Evolutionary conservation across 2,329 filamentous ascomycete genomes (phyloP), one percentile per base, ranked within the genome.

Genomic region (Trichoderma simmonsii): DNA sequence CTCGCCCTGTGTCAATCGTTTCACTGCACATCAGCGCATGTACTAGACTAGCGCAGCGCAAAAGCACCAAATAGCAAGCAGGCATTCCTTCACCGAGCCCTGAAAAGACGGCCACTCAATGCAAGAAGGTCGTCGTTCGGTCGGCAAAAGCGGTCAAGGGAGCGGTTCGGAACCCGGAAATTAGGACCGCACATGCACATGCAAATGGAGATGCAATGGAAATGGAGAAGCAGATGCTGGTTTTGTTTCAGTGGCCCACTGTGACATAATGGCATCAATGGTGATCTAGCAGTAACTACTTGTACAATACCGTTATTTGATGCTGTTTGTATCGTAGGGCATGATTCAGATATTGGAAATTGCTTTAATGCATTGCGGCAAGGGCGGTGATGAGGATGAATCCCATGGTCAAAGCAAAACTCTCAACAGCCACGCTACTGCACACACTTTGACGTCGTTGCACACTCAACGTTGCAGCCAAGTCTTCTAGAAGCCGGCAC

Each of bases 401-500:
- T 51, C 43, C 43, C 43, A 12, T n/a, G 4, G 9, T 51, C n/a
- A 11, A 12, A 12, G 9, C n/a, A 54, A 54, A 54, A 54, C n/a
- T 24, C 11, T 21, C 2, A 0, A 51, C 43, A 21, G 14, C 15
- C 15, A 57, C 28, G 54, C 21, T 36, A 24, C 39, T 43, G 39
- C 39, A n/a, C 60, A 26, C 60, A 24, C 15, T 11, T 30, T 12
- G 48, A 14, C 21, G 48, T 54, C 21, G 48, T 54, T 12, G 57
- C 30, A 34, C 28, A 7, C 30, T 43, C 60, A 26, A 36, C n/a
- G 32, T 18, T 62, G 34, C 60, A 39, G 66, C 66, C 54, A 69
- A 69, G 66, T 6, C 56, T 69, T 69, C 66, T 69, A 69, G 66
- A 69, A 69, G 66, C 56, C 21, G 12, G n/a, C 9, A 6, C 51